A percentile compares a stretch with the other conserved stretches of the same genome.
phyloP scores from a whole-genome alignment of 2,329 filamentous ascomycete genomes.

The Botrytis galanthina region DNA sequence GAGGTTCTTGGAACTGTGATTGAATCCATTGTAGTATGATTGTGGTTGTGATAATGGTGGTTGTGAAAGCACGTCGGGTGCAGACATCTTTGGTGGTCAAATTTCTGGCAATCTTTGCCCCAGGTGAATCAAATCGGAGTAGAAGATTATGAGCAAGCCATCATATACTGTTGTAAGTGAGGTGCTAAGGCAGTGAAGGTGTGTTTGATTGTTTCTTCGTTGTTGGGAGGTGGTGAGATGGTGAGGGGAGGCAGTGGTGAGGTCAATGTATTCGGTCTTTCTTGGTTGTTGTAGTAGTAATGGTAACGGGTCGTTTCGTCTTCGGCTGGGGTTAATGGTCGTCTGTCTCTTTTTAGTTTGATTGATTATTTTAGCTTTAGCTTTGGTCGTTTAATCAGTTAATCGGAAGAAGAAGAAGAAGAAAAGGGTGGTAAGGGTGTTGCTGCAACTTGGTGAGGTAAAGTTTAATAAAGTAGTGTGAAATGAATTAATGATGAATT shows the following conservation, averaged over 20 bases:
- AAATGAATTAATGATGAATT: not conserved
- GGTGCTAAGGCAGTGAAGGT: not conserved
- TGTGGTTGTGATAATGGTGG: constrained; percentile 16
- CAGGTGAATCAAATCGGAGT: not conserved
- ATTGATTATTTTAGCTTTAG: constrained; percentile 8
- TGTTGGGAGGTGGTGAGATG: not conserved
- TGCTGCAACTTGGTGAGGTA: not conserved
- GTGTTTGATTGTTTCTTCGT: constrained; percentile 1
- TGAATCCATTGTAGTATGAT: constrained; percentile 37
- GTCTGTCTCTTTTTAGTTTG: constrained; percentile 13
- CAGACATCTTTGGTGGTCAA: constrained; percentile 26
- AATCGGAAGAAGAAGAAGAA: not conserved
- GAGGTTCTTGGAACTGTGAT: constrained; percentile 28
- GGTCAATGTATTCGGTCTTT: constrained; percentile 3
- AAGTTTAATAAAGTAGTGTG: not conserved
- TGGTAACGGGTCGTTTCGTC: not conserved
- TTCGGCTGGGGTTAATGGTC: not conserved
- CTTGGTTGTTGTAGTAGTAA: not conserved
- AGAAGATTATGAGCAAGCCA: constrained; percentile 4
- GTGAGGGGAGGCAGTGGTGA: constrained; percentile 12
- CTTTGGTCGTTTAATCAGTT: not conserved
- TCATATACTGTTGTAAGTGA: not conserved
- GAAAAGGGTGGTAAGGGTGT: not conserved
- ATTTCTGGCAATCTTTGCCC: constrained; percentile 17
- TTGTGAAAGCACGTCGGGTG: constrained; percentile 19